These are phyloP conservation scores for Cladosporium colombiae DNA, from an alignment of 2,329 filamentous ascomycete species.

Conservation along the genomic window DNA sequence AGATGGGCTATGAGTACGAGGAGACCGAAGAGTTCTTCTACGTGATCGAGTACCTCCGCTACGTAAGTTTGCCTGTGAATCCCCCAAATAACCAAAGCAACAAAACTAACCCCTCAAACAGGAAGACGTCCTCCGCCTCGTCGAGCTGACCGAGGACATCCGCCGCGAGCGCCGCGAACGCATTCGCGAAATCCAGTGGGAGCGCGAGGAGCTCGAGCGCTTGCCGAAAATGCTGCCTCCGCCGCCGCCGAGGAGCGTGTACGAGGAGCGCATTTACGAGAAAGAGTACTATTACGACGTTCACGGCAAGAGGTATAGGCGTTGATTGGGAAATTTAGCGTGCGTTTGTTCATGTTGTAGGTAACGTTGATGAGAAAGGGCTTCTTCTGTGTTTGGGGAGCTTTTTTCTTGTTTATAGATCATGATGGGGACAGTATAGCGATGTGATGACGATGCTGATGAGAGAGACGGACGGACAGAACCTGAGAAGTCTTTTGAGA, in stretches of 20 bases:
- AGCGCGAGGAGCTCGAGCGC: conserved; percentile 57
- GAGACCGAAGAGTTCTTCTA: conserved; percentile 91
- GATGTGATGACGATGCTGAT: background rate
- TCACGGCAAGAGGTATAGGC: conserved; percentile 30
- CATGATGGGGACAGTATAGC: background rate
- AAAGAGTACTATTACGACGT: conserved; percentile 67
- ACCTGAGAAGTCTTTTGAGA: background rate
- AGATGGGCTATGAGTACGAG: conserved; percentile 82
- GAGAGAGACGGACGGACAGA: background rate
- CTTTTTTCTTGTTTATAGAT: background rate
- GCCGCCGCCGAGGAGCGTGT: conserved; percentile 46
- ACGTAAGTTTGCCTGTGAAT: conserved; percentile 61
- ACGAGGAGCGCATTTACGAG: conserved; percentile 67
- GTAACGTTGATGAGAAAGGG: background rate
- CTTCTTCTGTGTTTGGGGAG: background rate
- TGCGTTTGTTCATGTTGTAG: background rate
- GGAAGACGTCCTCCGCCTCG: conserved; percentile 85
- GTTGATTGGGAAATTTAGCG: conserved; percentile 4
- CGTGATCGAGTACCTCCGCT: conserved; percentile 84
- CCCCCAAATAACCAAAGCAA: background rate
- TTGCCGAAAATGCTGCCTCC: conserved; percentile 42
- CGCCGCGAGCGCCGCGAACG: conserved; percentile 63
- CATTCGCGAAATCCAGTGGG: conserved; percentile 63
- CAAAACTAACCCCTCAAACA: conserved; percentile 41
- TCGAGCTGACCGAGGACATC: conserved; percentile 80